These are phyloP conservation scores for Acanthamoeba royreba DNA, from an alignment of 208 protist genomes.

Conservation along the genomic window DNA sequence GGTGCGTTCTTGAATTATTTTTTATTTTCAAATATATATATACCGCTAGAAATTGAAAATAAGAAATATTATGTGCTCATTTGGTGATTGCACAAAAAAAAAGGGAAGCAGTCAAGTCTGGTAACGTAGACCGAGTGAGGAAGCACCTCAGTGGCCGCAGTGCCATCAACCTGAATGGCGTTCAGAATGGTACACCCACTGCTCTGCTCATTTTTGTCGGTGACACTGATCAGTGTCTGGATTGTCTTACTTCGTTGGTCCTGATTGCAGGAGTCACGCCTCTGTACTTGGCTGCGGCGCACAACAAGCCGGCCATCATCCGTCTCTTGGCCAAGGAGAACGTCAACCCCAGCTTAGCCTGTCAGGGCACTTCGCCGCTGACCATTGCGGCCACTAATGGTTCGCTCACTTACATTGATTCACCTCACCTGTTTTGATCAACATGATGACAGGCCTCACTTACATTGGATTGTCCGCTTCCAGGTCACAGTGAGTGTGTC, in stretches of 20 bases:
- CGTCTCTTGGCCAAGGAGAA: not conserved
- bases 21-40: too few relatives aligned
- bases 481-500: not conserved
- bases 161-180: not conserved
- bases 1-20: not conserved
- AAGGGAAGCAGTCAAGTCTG: not conserved
- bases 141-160: not conserved
- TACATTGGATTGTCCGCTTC: not conserved
- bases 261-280: not conserved
- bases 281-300: not conserved
- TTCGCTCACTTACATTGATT: not conserved
- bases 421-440: not conserved
- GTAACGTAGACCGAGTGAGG: not conserved
- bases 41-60: too few relatives aligned
- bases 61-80: too few relatives aligned
- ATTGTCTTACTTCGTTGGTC: too few relatives aligned
- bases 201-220: not conserved
- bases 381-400: not conserved
- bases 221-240: too few relatives aligned
- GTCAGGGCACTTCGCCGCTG: not conserved
- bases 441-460: not conserved
- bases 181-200: not conserved
- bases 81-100: not conserved
- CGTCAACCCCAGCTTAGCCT: not conserved
- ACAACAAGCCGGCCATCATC: not conserved